These are phyloP conservation scores for Cordyceps tenuipes DNA, from an alignment of 2,329 filamentous ascomycete genomes.

Conservation along the genomic window DNA sequence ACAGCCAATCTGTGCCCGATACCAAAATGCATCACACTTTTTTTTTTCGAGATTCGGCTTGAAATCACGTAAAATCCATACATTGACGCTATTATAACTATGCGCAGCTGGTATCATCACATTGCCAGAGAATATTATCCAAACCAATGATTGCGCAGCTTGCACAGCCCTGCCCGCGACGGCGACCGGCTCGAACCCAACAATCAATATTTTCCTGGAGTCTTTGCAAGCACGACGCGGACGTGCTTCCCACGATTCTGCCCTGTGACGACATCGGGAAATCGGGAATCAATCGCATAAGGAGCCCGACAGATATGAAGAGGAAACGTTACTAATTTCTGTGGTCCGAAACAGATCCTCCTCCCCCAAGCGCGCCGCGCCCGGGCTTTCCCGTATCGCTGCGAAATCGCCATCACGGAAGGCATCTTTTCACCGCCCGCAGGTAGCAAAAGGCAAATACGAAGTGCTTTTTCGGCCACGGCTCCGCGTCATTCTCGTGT, in stretches of 20 bases:
- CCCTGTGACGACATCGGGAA: neutral
- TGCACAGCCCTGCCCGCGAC: conserved; percentile 4
- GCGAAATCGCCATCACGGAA: too few species aligned
- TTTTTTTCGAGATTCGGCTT: neutral
- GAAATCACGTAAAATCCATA: neutral
- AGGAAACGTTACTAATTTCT: too few species aligned
- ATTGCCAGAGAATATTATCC: neutral
- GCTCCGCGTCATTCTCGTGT: too few species aligned
- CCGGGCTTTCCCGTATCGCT: too few species aligned
- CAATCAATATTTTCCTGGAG: neutral
- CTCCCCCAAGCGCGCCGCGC: too few species aligned
- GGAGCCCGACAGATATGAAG: too few species aligned
- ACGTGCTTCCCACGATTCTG: too few species aligned
- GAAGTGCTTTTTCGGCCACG: too few species aligned
- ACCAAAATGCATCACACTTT: neutral
- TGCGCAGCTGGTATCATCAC: neutral
- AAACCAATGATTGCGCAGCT: neutral
- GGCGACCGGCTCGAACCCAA: neutral
- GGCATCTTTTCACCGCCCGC: too few species aligned
- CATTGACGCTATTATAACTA: neutral
- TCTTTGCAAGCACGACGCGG: too few species aligned
- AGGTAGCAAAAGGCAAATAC: too few species aligned
- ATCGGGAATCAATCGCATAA: neutral
- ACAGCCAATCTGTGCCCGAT: conserved; percentile 1
- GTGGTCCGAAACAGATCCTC: too few species aligned